Percentiles rank a stretch among this genome's conserved stretches.
Conservation (phyloP, 129 eudicot species). For the Escallonia herrerae region DNA sequence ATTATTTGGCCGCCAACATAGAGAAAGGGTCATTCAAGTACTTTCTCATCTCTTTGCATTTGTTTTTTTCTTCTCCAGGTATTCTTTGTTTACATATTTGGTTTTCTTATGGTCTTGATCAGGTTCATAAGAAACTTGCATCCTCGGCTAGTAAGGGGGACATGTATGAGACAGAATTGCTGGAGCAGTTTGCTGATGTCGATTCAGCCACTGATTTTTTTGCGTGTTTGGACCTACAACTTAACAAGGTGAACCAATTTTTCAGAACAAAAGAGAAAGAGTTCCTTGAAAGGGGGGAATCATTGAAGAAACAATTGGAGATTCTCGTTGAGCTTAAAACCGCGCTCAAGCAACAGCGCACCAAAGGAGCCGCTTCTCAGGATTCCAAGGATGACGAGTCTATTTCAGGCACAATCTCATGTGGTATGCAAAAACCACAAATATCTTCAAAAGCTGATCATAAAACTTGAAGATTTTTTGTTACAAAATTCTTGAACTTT, state of each 20-base stretch:
- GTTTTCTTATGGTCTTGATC: constrained; percentile 12
- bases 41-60: constrained; percentile 13
- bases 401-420: constrained; percentile 69
- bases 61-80: too few relatives aligned
- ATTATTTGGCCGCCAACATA: constrained; percentile 37
- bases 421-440: constrained; percentile 34
- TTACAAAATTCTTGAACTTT: neutral
- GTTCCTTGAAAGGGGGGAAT: constrained; percentile 80
- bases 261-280: constrained; percentile 71
- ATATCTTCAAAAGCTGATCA: neutral
- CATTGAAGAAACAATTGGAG: constrained; percentile 65
- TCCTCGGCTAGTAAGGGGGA: constrained; percentile 52
- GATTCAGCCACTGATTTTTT: constrained; percentile 74
- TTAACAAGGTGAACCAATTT: constrained; percentile 92
- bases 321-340: constrained; percentile 60
- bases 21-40: constrained; percentile 71
- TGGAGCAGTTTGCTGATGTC: constrained; percentile 63
- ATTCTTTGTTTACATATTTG: neutral
- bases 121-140: constrained; percentile 83
- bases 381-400: constrained; percentile 64
- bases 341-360: constrained; percentile 41
- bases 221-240: constrained; percentile 71
- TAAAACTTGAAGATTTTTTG: neutral
- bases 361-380: constrained; percentile 35
- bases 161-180: constrained; percentile 74